Base-by-base conservation (phyloP, 2,329 filamentous ascomycete species). In the Curvularia verruculosa region DNA sequence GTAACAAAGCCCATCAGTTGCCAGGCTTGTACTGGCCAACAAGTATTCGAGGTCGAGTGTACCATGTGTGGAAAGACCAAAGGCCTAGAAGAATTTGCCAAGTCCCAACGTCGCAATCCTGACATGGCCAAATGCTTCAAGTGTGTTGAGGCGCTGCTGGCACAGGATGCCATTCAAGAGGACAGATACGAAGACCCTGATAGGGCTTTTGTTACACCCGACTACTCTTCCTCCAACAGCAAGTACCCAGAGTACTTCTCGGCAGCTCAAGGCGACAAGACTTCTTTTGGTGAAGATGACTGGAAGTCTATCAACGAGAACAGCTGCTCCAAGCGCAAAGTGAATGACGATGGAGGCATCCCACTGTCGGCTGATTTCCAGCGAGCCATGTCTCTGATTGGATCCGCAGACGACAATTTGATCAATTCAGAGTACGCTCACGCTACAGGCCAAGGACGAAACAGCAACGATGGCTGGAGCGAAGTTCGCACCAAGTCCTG, bases 61-160 rank as follows among this genome's bases (percentile, higher is more conserved):
- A 66, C 61, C 29, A 71, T 79, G 36, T 86, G 84, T 64, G 68
- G 76, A 19, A 65, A 77, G 54, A 76, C 71, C 1, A 84, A 84
- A 63, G 72, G 76, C 0, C 54, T 84, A 2, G 78, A 82, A 5
- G 73, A 75, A 0, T 87, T 85, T 61, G 78, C 80, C 18, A 85
- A 83, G 60, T 62, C 63, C 6, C 80, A 84, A 70, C 77, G 83
- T 13, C 72, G 66, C 26, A 77, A 80, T 39, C 75, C 78, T 1
- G 82, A 81, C 54, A 67, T 64, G 37, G 79, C 78, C 24, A 73
- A 58, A 50, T 78, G 75, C 61, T 73, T 64, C 40, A 59, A 49
- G 5, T 78, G 75, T 54, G 67, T 70, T 15, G 66, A 73, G 1
- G 37, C 56, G 9, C 71, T 69, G 34, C 49, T 74, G 5, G 60